Evolutionary conservation across 2,329 filamentous ascomycete genomes (phyloP).

Genomic region (Canariomyces notabilis): DNA sequence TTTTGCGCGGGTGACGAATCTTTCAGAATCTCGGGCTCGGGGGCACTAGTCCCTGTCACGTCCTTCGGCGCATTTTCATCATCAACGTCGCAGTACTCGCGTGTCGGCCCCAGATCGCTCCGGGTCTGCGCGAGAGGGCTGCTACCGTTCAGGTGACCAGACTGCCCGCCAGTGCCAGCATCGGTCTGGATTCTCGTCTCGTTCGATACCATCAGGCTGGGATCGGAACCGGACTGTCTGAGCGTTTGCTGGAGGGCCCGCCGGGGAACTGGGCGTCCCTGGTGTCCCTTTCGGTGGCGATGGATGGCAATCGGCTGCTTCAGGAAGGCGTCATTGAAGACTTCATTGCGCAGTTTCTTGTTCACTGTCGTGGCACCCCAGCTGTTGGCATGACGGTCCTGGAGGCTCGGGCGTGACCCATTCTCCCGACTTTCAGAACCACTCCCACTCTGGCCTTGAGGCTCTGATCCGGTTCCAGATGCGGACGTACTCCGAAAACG

Average conservation of each 20-base stretch:
- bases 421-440: conserved; percentile 1
- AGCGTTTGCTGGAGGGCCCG: conserved; percentile 49
- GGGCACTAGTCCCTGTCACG: conserved; percentile 59
- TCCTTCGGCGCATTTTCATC: conserved; percentile 43
- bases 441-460: conserved; percentile 15
- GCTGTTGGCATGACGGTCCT: conserved; percentile 56
- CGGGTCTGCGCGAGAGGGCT: conserved; percentile 21
- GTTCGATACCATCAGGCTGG: conserved; percentile 30
- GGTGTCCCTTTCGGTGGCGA: conserved; percentile 64
- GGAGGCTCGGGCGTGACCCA: conserved; percentile 39
- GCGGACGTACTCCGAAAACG: conserved; percentile 36
- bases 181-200: conserved; percentile 11
- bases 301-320: conserved; percentile 79
- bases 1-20: conserved; percentile 40
- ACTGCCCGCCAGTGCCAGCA: conserved; percentile 6
- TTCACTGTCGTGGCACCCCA: conserved; percentile 95
- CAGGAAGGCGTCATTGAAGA: conserved; percentile 86
- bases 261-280: conserved; percentile 34
- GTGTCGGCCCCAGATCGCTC: conserved; percentile 24
- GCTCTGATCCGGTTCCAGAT: conserved; percentile 20
- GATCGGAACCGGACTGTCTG: conserved; percentile 42
- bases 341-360: conserved; percentile 78
- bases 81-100: conserved; percentile 25
- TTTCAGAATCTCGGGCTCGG: conserved; percentile 53
- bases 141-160: conserved; percentile 9